Evolutionary conservation across 2,329 filamentous ascomycete species (phyloP), one percentile per base, ranked within the genome.

Genomic region (Penicillium sp.): DNA sequence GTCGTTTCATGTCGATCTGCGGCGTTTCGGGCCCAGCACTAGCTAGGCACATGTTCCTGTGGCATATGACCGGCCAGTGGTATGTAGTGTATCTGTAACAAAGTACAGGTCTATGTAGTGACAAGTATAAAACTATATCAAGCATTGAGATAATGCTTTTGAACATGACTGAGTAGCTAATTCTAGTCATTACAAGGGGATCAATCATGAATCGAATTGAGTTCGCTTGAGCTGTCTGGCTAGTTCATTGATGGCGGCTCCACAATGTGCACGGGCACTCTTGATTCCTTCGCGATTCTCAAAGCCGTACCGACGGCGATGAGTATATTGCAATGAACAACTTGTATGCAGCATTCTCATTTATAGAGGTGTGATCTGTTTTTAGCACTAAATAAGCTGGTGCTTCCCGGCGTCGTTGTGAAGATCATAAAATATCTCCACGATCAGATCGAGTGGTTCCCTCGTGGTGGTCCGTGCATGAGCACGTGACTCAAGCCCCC

Each of bases 391-490:
- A 33, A 3, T 1, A 33, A 33, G 31, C 5, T 16, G 5, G 14
- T 33, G 14, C 13, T 33, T 33, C 31, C 5, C 13, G 7, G 1
- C 14, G n/a, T 19, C 35, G 3, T n/a, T 39, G 35, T 22, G 11
- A 29, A 41, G 19, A 22, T 41, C 39, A 14, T 41, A 1, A 22
- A 41, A 19, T n/a, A 9, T 41, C 39, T 22, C 19, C 39, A 41
- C 35, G 35, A 39, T 21, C 39, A 22, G 39, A 41, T 41, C 39
- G 39, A 39, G 22, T 22, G 4, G 11, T 22, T 41, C 19, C n/a
- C 39, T 39, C 39, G 39, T 22, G 39, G 11, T 61, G 57, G 57
- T 50, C 59, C 57, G 59, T 61, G 59, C 59, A 7, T 10, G 1
- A 24, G 57, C 59, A 61, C 57, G 56, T 58, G 56, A 27, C 13